Base-by-base conservation (phyloP, 2,329 filamentous ascomycete species). In the Colletotrichum costaricense region DNA sequence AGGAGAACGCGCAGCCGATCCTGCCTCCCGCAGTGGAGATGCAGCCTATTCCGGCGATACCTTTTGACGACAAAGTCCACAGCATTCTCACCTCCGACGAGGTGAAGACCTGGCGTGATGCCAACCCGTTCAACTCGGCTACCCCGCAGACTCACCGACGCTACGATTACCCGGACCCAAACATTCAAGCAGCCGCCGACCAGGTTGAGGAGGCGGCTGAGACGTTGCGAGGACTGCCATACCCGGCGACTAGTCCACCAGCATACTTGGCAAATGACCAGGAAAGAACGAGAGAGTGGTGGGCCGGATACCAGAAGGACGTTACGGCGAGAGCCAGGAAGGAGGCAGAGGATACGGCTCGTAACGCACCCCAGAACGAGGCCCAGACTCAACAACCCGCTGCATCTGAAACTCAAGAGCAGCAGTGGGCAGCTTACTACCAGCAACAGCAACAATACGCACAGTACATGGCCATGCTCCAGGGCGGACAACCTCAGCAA, bases 231-330 rank as follows among this genome's bases (percentile, higher is more conserved):
- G 82, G 82, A 66, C 85, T 86, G 73, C 83, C 87, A 7, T 88
- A 84, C 73, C 89, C 88, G 16, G 80, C 88, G 2, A 85, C 78
- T 1, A 84, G 87, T 56, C 87, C 89, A 4, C 88, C 90, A 1
- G 84, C 85, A 22, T 89, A 88, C 84, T 84, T 91, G 75, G 80
- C 80, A 11, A 80, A 85, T 26, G 83, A 87, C 38, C 79, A 84
- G 3, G 85, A 86, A 38, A 84, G 84, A 73, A 81, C 86, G 0
- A 84, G 85, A 11, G 85, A 89, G 74, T 91, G 89, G 89, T 87
- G 86, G 81, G 79, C 85, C 12, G 88, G 87, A 0, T 87, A 85
- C 74, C 83, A 84, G 67, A 84, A 82, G 72, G 85, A 85, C 64
- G 58, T 78, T 14, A 79, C 82, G 9, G 78, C 79, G 1, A 82